A percentile compares a stretch with the other conserved stretches of the same genome.
Evolutionary conservation across 768 basidiomycete species (phyloP).

Genomic region (Pisolithus orientalis): DNA sequence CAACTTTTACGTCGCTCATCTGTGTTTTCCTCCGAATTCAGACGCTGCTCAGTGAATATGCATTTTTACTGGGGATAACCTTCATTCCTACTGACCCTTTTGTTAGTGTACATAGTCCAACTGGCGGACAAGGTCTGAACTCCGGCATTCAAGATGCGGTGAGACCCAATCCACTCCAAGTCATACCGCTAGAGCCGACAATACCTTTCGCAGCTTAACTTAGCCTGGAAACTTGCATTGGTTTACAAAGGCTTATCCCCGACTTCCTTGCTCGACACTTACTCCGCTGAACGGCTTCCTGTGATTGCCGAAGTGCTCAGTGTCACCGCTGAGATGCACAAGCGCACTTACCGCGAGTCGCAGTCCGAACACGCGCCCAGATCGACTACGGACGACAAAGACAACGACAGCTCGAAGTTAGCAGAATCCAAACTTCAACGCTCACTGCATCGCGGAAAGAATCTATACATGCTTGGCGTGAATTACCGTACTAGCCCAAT

Average conservation of each 20-base stretch:
- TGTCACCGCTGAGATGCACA: constrained; percentile 18
- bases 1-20: too few species aligned
- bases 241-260: constrained; percentile 11
- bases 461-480: too few species aligned
- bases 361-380: neutral
- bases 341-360: neutral
- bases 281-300: constrained; percentile 35
- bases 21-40: too few species aligned
- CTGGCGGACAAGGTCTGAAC: constrained; percentile 32
- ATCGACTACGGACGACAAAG: neutral
- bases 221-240: constrained; percentile 38
- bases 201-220: constrained; percentile 25
- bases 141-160: constrained; percentile 8
- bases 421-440: neutral
- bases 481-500: too few species aligned
- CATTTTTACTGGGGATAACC: too few species aligned
- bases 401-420: neutral
- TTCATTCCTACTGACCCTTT: neutral
- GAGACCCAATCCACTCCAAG: neutral
- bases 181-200: too few species aligned
- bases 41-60: too few species aligned
- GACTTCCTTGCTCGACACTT: constrained; percentile 30
- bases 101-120: constrained; percentile 30
- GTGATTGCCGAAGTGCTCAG: constrained; percentile 36
- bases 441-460: too few species aligned